Evolutionary conservation across 176 grass and related monocot genomes (phyloP), one percentile per base, ranked within the genome.

Genomic region (Bonia amplexicaulis): DNA sequence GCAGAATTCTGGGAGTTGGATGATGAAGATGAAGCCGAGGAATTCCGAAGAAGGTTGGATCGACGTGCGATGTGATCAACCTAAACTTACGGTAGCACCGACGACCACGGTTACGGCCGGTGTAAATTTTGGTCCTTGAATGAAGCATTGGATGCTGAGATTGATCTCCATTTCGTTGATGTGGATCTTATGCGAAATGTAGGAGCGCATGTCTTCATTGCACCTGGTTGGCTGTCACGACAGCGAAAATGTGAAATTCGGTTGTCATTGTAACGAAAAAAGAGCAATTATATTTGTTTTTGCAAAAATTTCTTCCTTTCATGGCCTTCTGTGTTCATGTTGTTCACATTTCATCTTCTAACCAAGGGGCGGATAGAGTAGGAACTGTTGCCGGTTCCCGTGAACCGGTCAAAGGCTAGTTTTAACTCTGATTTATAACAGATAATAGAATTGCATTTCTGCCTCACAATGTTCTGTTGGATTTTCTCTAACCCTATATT

Each of bases 1-100:
- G 85, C 69, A n/a, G 82, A 79, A 1, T 75, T 86, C 47, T 95
- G 93, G 93, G 93, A 88, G 4, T 81, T 54, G 9, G 65, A 88
- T 71, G 85, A 63, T 55, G 85, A 89, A 25, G 71, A 87, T 39
- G 86, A 74, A 29, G 64, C 51, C 1, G 86, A 78, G 9, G 92
- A 90, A 90, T 58, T 74, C 80, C 49, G 74, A 90, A 0, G 74
- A 90, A n/a, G 74, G 74, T 31, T 90, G 84, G 89, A 90, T 90
- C 84, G 74, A 83, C 58, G 68, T 90, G 41, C 74, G 60, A 14
- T 16, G 77, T 12, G 5, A 44, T 2, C 44, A 12, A 8, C 23
- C 69, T 27, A 12, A n/a, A 48, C 15, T 16, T 2, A 60, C 22
- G 0, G 39, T 27, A 25, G 9, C 61, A 0, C 54, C 60, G 40